Evolutionary conservation across 192 early-diverging fungal species (phyloP).

Genomic region (Rhizoclosmatium globosum): DNA sequence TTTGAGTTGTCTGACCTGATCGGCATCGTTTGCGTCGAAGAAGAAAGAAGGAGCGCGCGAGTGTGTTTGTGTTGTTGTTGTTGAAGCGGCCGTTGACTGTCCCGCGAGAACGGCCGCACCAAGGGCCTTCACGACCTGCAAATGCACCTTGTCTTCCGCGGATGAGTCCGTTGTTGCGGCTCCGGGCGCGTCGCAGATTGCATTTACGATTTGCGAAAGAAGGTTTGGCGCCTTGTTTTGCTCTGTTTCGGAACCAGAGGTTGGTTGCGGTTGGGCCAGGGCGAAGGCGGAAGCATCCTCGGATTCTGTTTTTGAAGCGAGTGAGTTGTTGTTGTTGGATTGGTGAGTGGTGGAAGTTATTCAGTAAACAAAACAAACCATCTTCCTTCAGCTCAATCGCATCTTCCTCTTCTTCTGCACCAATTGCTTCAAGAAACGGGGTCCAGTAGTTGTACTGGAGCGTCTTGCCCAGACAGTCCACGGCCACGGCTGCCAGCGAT

Average conservation of each 20-base stretch:
- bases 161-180: slow-evolving; percentile 66
- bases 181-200: slow-evolving; percentile 76
- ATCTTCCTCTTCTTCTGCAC: background rate
- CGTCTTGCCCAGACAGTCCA: slow-evolving; percentile 81
- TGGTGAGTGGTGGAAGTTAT: slow-evolving; percentile 23
- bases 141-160: slow-evolving; percentile 85
- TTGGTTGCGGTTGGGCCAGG: slow-evolving; percentile 27
- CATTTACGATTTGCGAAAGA: slow-evolving; percentile 74
- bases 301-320: too few species aligned
- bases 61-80: background rate
- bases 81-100: slow-evolving; percentile 53
- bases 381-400: background rate
- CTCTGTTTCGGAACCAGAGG: background rate
- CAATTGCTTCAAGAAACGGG: slow-evolving; percentile 2
- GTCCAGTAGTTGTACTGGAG: slow-evolving; percentile 63
- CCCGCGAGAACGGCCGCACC: slow-evolving; percentile 80
- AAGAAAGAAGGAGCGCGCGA: background rate
- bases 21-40: background rate
- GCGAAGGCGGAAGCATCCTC: too few species aligned
- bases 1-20: background rate
- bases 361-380: background rate
- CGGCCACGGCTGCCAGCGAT: slow-evolving; percentile 66
- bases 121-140: slow-evolving; percentile 92
- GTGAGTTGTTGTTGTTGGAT: background rate
- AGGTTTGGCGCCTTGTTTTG: slow-evolving; percentile 47